Evolutionary conservation across 768 basidiomycete species (phyloP), one percentile per base, ranked within the genome.

Genomic region (Naganishia vaughanmartiniae): DNA sequence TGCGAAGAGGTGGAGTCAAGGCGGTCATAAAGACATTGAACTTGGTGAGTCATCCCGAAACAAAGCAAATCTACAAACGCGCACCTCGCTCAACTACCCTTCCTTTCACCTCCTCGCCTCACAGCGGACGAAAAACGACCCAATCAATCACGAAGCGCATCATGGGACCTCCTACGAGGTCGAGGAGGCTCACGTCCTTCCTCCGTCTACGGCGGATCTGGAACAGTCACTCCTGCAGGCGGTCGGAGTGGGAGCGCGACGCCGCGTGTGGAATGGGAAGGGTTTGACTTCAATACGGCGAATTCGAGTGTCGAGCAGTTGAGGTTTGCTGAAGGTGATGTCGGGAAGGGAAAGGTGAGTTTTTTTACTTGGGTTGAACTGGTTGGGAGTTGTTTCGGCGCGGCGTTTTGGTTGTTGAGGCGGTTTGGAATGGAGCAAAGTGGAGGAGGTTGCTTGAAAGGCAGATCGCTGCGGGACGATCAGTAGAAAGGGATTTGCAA

Each of bases 301-400:
- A 70, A 77, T 51, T 76, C 77, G 9, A 76, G 70, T 31, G 74
- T 77, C 0, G 79, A 79, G 70, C 76, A 81, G 51, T 70, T 81
- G 66, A 66, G 77, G 65, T 81, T 74, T 67, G 80, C 80, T 21
- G 79, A 81, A 36, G 80, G 80, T 1, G 80, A 81, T 73, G 79
- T 75, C 15, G 80, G 79, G 15, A 81, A 77, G 30, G 79, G 75
- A 73, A 81, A 80, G 70, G 78, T 78, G 63, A 70, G 78, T 57
- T 60, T 31, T 6, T n/a, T 4, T 17, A 19, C 3, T n/a, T 70
- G 30, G 17, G 46, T 33, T 3, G 7, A 12, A 17, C 34, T 26
- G 65, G 9, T 54, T 21, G 7, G 9, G n/a, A 24, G 7, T n/a
- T 2, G 12, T 33, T 10, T n/a, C 9, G 15, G 31, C 17, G 2